phyloP scores from a whole-genome alignment of 345 rosid species.

The Eucalyptus pumila region DNA sequence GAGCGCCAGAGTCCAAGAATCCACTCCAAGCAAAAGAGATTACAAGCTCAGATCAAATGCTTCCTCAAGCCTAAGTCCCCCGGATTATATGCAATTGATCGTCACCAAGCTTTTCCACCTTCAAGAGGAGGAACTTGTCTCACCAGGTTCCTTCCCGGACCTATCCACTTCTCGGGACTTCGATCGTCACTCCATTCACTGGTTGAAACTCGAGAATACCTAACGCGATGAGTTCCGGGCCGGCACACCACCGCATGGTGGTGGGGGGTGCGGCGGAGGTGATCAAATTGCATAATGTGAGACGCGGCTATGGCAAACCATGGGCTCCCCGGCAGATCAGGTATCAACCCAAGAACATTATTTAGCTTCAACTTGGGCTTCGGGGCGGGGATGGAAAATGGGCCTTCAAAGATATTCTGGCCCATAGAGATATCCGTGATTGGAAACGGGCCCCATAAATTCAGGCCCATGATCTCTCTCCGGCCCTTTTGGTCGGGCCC shows the following conservation, averaged over 20 bases:
- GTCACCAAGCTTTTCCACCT: background rate
- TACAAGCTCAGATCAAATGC: background rate
- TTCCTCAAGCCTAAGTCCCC: background rate
- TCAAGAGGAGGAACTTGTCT: background rate
- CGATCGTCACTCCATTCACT: background rate
- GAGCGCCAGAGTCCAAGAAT: background rate
- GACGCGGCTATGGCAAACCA: background rate
- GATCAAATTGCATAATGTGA: background rate
- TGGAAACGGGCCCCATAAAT: background rate
- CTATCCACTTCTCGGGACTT: background rate
- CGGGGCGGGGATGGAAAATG: background rate
- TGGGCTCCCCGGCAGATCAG: background rate
- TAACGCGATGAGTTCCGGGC: background rate
- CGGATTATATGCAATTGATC: background rate
- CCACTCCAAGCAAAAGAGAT: background rate
- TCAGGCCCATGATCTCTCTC: background rate
- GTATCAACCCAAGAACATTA: background rate
- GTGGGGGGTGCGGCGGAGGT: background rate
- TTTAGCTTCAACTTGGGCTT: background rate
- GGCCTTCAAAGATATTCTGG: background rate
- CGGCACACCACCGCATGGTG: background rate
- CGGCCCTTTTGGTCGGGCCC: background rate
- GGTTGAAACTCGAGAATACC: background rate
- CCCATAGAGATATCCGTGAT: background rate
- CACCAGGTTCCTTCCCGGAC: background rate